Evolutionary conservation across 2,329 filamentous ascomycete species (phyloP).

Genomic region (Myriangium duriaei): DNA sequence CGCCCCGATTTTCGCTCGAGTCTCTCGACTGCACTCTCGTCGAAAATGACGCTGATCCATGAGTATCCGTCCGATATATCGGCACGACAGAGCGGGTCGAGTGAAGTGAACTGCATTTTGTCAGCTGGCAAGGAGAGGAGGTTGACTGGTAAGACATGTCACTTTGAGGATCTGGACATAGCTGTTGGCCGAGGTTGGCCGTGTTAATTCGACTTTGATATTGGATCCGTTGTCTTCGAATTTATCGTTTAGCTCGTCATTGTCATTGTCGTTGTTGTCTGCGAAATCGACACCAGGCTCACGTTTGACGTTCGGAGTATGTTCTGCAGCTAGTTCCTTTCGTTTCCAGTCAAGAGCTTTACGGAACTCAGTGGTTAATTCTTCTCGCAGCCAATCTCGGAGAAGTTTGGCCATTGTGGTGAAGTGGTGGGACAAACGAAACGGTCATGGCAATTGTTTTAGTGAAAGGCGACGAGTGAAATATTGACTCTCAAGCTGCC

Average conservation of each 20-base stretch:
- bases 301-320: slow-evolving; percentile 13
- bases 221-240: slow-evolving; percentile 19
- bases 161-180: slow-evolving; percentile 4
- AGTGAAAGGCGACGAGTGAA: too few species aligned
- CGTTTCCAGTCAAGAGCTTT: slow-evolving; percentile 19
- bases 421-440: not conserved
- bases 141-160: slow-evolving; percentile 11
- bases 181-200: slow-evolving; percentile 14
- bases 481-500: too few species aligned
- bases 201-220: slow-evolving; percentile 16
- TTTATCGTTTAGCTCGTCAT: not conserved
- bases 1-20: not conserved
- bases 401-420: slow-evolving; percentile 11
- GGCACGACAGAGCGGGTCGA: not conserved
- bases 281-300: slow-evolving; percentile 13
- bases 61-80: not conserved
- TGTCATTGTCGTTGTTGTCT: slow-evolving; percentile 15
- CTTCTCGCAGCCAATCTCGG: slow-evolving; percentile 18
- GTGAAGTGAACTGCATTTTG: not conserved
- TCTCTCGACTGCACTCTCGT: not conserved
- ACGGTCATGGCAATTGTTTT: not conserved
- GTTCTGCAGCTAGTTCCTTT: slow-evolving; percentile 1
- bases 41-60: not conserved
- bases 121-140: slow-evolving; percentile 11
- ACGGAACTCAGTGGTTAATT: slow-evolving; percentile 17